phyloP scores from a whole-genome alignment of 2,329 filamentous ascomycete species.

The Hirsutella minnesotensis region DNA sequence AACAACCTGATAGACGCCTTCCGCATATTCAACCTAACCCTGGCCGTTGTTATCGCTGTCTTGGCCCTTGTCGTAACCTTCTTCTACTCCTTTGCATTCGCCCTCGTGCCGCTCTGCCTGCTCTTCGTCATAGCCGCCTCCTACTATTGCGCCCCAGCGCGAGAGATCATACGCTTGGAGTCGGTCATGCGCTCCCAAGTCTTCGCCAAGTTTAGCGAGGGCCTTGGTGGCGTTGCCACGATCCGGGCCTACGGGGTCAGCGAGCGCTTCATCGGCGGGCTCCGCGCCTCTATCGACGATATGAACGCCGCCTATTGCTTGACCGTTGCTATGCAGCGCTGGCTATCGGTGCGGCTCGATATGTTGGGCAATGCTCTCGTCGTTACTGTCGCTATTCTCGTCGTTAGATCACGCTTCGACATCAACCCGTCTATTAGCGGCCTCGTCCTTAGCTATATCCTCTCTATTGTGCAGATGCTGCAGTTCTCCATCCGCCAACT shows the following conservation, averaged over 20 bases:
- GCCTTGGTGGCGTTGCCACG: slow-evolving; percentile 68
- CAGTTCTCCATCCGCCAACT: slow-evolving; percentile 94
- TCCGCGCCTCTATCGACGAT: slow-evolving; percentile 66
- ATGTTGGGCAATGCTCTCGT: slow-evolving; percentile 73
- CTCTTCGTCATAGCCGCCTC: slow-evolving; percentile 34
- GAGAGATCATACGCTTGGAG: slow-evolving; percentile 83
- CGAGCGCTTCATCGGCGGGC: slow-evolving; percentile 56
- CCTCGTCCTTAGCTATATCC: slow-evolving; percentile 82
- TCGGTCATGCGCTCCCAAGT: too few relatives aligned
- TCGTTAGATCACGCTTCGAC: slow-evolving; percentile 69
- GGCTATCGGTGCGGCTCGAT: slow-evolving; percentile 79
- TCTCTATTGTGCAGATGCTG: slow-evolving; percentile 91
- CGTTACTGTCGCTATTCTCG: slow-evolving; percentile 78
- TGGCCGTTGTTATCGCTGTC: slow-evolving; percentile 76
- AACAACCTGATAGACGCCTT: slow-evolving; percentile 81
- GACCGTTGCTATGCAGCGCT: slow-evolving; percentile 90
- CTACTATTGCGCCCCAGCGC: slow-evolving; percentile 54
- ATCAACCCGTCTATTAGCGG: slow-evolving; percentile 78
- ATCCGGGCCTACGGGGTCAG: slow-evolving; percentile 85
- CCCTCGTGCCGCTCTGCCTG: slow-evolving; percentile 43
- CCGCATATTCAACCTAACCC: slow-evolving; percentile 80
- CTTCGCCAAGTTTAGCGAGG: slow-evolving; percentile 86
- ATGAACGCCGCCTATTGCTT: slow-evolving; percentile 94
- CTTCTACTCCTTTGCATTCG: slow-evolving; percentile 73
- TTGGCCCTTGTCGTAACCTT: slow-evolving; percentile 52